Evolutionary conservation across 1,139 yeast genomes (phyloP), one percentile per base, ranked within the genome.

Genomic region (Sporopachydermia cereana): DNA sequence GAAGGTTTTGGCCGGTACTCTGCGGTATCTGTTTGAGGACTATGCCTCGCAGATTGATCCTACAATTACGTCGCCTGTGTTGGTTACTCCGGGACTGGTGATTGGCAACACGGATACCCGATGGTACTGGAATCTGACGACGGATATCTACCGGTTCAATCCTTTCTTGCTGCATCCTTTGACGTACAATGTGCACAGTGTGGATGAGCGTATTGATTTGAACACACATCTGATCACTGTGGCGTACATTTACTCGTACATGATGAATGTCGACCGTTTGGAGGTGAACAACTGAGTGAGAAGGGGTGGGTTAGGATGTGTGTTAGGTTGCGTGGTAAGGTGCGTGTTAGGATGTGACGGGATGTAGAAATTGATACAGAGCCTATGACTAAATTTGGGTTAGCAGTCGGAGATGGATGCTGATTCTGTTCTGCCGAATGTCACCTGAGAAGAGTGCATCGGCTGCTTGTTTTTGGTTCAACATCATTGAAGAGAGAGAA

Each of bases 21-120:
- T 78, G 46, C 67, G 77, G 41, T 72, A 75, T 52, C 64, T 78
- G 42, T 79, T 68, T 54, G 80, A 75, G 52, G 72, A 76, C 25
- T 58, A 70, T 45, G 53, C 57, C 12, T 45, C 59, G 53, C 36
- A 69, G 62, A 67, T 72, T 36, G 59, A 62, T 46, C 73, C 71
- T 50, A 71, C 67, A 12, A 67, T 45, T 68, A 34, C 42, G 12
- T 43, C 48, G 5, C 48, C 76, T 23, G 63, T 79, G 27, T 67
- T 82, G 45, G 66, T 77, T 21, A 66, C 88, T 1, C 93, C 95
- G 9, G 67, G 75, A 18, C 57, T 84, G 44, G 74, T 83, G 76
- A 71, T 84, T 3, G 95, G 84, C 27, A 86, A 85, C 61, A 86
- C 96, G 2, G 96, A 86, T 59, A 85, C 95, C 5, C 74, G 76